A percentile compares a stretch with the other conserved stretches of the same genome.
phyloP scores from a whole-genome alignment of 1,284 basidiomycete genomes.

The Malassezia arunalokei region DNA sequence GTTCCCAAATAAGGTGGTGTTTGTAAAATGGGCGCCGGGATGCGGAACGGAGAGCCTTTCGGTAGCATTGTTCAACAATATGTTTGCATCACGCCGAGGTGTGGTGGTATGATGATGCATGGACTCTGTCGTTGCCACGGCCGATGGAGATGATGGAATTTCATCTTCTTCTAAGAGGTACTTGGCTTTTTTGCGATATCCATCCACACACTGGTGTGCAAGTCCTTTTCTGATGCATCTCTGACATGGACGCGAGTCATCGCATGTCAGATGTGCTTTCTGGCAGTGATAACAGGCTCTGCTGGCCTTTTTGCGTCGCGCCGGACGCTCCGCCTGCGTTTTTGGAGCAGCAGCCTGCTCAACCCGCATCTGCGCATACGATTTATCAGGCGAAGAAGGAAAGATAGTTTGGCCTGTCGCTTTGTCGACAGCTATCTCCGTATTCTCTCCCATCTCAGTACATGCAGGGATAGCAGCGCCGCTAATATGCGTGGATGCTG shows the following conservation, averaged over 20 bases:
- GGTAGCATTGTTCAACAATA: slow-evolving; percentile 1
- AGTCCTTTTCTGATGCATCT: slow-evolving; percentile 89
- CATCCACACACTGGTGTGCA: slow-evolving; percentile 76
- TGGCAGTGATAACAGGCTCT: slow-evolving; percentile 90
- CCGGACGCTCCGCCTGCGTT: background rate
- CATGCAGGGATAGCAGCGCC: no score
- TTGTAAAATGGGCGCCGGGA: no score
- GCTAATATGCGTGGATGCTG: no score
- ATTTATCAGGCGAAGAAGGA: no score
- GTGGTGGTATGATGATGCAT: background rate
- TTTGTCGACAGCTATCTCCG: no score
- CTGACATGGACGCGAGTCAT: slow-evolving; percentile 86
- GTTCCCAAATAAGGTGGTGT: no score
- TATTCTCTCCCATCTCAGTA: no score
- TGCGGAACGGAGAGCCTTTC: background rate
- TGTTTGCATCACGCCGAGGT: background rate
- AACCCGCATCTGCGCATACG: no score
- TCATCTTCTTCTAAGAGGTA: slow-evolving; percentile 53
- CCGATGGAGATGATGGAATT: slow-evolving; percentile 11
- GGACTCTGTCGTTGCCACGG: no score
- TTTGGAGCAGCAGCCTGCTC: no score
- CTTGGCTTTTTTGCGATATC: slow-evolving; percentile 92
- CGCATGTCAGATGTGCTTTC: slow-evolving; percentile 85
- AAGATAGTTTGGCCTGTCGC: no score
- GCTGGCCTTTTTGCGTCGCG: slow-evolving; percentile 62